Evolutionary conservation across 805 yeast genomes (phyloP), one percentile per base, ranked within the genome.

Genomic region (Pichia deserticola): DNA sequence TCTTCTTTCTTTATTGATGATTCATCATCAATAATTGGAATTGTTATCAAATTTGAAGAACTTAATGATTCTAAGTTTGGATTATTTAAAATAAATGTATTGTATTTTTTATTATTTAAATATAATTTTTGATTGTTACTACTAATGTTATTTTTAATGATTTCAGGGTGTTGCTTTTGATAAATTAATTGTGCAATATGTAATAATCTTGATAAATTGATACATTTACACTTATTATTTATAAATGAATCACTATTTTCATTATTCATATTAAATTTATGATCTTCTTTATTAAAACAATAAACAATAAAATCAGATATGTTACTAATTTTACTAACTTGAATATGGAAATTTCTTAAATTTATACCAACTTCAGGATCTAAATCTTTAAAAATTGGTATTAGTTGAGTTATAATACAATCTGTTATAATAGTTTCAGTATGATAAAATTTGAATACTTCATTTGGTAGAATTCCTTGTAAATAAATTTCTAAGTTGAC

Each of bases 281-380:
- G 74, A 45, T 66, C 68, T 3, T 67, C 65, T 20, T 42, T 28
- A 52, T 76, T 72, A 53, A 81, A 73, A 54, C 89, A 78, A 63
- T 89, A 92, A n/a, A 90, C 78, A 6, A 88, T 69, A 45, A 89
- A 77, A 60, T 87, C 95, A 0, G 93, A 75, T 9, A 89, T 72
- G 30, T 79, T 72, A 35, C 93, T 85, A 52, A 84, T 70, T 61
- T 89, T 89, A n/a, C 89, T 76, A 20, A 82, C 85, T 66, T 92
- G 98, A 50, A 86, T 79, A 60, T 86, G 89, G 65, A 89, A 90
- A 61, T 90, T 87, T 54, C 97, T 75, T 48, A 89, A 73, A 4
- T 88, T 79, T 6, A 87, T 81, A 5, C 95, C 93, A 40, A 76
- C 71, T 50, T 73, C 78, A 13, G 89, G 92, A 56, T 85, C 90